Evolutionary conservation across 805 yeast genomes (phyloP), one percentile per base, ranked within the genome.

Genomic region (Metschnikowia picachoensis): DNA sequence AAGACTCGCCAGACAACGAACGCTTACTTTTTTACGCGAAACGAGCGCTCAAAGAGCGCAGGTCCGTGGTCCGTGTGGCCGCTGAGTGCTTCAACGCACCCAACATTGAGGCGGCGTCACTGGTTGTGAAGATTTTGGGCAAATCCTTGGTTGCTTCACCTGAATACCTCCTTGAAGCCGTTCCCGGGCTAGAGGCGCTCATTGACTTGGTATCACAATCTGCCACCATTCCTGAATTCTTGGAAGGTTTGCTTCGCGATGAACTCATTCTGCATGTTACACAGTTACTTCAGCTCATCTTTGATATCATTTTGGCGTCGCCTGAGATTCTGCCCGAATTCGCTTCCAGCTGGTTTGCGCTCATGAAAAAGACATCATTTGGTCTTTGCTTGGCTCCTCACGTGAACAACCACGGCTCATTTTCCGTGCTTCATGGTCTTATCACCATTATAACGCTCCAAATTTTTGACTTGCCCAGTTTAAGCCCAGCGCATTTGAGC

Each of bases 401-500:
- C 41, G 57, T 67, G 14, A 47, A 49, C 29, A 49, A 48, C 51
- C 61, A 55, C 8, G 70, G 66, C 39, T 46, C 67, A 42, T 53
- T 63, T 46, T 49, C 53, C 11, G 58, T 66, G 12, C 61, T 82
- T 4, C 74, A 76, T 50, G 69, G 78, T 1, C 64, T 83, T 14
- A 53, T 70, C 3, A 75, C 84, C 1, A 58, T 80, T 2, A 66
- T 76, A 1, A 72, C 83, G 3, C 54, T 85, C 9, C 57, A 79
- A 27, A 61, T 83, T 33, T 58, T 86, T 20, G 88, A 87, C 43
- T 64, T 84, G 36, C 72, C 74, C 32, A 70, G 76, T 30, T 68
- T 66, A 41, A 77, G 74, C 14, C 11, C 39, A 2, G 13, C n/a
- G 14, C 46, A 37, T 13, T 30, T 44, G 8, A 16, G 15, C 11